These are phyloP conservation scores for Nicotiana tomentosiformis DNA, from an alignment of 257 asterid genomes.

Conservation along the genomic window DNA sequence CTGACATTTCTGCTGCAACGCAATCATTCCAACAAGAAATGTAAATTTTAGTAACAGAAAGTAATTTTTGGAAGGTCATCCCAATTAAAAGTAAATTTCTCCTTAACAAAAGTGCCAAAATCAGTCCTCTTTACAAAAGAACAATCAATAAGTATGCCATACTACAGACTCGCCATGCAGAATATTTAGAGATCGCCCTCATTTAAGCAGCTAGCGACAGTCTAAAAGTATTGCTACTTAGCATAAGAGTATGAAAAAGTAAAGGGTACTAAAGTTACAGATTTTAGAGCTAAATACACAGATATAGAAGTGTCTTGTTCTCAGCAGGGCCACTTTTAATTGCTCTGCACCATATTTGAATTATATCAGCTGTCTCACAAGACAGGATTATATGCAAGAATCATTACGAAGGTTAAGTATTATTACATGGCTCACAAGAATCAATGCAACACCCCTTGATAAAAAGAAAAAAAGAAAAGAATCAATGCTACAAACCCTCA, in stretches of 20 bases:
- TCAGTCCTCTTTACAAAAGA: not conserved
- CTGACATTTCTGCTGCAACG: not conserved
- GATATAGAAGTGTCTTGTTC: not conserved
- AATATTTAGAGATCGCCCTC: not conserved
- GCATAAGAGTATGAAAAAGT: not conserved
- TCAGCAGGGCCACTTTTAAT: not conserved
- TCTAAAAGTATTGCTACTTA: not conserved
- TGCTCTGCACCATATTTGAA: not conserved
- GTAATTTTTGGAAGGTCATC: not conserved
- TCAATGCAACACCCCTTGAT: not conserved
- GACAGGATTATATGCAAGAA: not conserved
- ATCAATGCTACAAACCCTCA: not conserved
- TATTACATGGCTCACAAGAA: not conserved
- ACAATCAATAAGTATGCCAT: not conserved
- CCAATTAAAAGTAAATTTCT: not conserved
- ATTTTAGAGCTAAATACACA: not conserved
- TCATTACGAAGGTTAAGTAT: not conserved
- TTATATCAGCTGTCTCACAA: not conserved
- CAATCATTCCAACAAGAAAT: not conserved
- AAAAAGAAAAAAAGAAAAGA: not conserved
- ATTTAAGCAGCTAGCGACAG: not conserved
- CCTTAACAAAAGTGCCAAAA: not conserved
- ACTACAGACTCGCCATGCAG: not conserved
- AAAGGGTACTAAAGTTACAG: not conserved
- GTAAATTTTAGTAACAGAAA: not conserved